Evolutionary conservation across 306 rosid species (phyloP), one percentile per base, ranked within the genome.

Genomic region (Trifolium subterraneum): DNA sequence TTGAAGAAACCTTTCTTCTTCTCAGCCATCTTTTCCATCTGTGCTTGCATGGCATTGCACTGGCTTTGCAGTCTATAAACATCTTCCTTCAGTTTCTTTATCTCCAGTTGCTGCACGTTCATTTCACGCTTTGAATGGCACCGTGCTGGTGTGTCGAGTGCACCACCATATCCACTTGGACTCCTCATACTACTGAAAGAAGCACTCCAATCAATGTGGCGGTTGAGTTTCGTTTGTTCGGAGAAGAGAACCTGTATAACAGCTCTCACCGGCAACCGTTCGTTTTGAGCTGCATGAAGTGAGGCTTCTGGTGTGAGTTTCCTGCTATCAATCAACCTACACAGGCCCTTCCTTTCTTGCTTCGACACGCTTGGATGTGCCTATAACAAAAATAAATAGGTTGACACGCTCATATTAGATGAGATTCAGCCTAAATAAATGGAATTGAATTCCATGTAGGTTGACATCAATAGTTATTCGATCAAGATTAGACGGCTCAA

Each of bases 261-360:
- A 2, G 97, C 95, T 76, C 99, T 86, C 5, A 94, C 93, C 0
- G 99, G 97, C 35, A 94, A 77, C n/a, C 99, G 79, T 42, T 94
- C 99, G 74, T 94, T 94, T 63, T 94, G 97, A 16, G 95, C 89
- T 11, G 98, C 97, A 59, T 94, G 98, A 41, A 91, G 81, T 66
- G 97, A 89, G 2, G 97, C 98, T 72, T 94, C 98, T 10, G 89
- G 84, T 12, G 95, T 86, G 12, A 94, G 92, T 70, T 94, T 94
- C 22, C 95, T 78, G 81, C 90, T 84, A 80, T 94, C 99, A 39
- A 94, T 86, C 39, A 94, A 71, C 51, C 79, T 80, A 33, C 99
- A 91, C 0, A 94, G 80, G 25, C 78, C 85, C 88, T 91, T 94
- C 72, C 93, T 85, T 55, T 90, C 97, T 75, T 87, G 89, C 87